Base-by-base conservation (phyloP, 1,139 yeast species). In the Lodderomyces parapsilosis region DNA sequence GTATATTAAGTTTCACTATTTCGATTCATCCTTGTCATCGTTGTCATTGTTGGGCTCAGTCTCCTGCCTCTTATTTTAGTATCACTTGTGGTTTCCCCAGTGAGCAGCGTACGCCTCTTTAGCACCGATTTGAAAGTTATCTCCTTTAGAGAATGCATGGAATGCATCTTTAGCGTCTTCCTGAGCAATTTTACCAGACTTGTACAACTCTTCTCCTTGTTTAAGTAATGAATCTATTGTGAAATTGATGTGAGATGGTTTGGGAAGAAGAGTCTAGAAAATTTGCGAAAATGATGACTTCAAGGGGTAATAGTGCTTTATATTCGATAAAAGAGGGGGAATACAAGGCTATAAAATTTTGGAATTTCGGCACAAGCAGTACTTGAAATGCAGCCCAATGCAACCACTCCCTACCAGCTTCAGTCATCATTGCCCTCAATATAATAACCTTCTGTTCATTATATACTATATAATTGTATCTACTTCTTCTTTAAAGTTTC, bases 91-190 rank as follows among this genome's bases (percentile, higher is more conserved):
- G 46, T 51, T 54, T 28, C 55, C 48, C 38, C 51, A 43, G 52
- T 54, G 58, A 14, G 57, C 64, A 40, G 51, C 45, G 58, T 60
- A 66, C 43, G 68, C 70, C 45, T 60, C 55, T 53, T 65, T 59
- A 50, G 72, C 74, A 52, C 64, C 62, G 50, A 62, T 65, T 14
- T 54, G 39, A 53, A 56, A 53, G 19, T 45, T 47, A 39, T 65
- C 49, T 49, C 71, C 72, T 47, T 57, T 54, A 57, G 50, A 48
- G 62, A 57, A 66, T 41, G 58, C 60, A 25, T 51, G 43, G 61
- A 59, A 68, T 45, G 65, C 72, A 38, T 58, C 63, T 52, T 65
- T 56, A 43, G 69, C 70, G 42, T 67, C 72, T 46, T 62, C 61
- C 34, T 52, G 36, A 52, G 49, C 48, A 39, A 50, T 36, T 33